phyloP scores from a whole-genome alignment of 306 rosid species.

The Prunus kanzakura region DNA sequence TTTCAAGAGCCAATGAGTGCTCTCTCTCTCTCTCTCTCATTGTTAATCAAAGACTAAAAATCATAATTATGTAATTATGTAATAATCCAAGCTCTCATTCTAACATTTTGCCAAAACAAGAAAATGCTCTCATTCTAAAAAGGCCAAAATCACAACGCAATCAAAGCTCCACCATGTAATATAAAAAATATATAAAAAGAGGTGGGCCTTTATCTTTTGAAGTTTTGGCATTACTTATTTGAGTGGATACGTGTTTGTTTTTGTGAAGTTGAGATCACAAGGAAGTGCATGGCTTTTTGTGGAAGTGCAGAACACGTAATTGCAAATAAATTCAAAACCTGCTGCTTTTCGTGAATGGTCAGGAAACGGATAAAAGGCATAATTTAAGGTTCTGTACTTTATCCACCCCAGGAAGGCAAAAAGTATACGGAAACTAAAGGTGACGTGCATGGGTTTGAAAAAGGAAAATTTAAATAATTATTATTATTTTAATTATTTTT shows the following conservation, averaged over 20 bases:
- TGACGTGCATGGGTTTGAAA: neutral
- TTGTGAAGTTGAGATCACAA: neutral
- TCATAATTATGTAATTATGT: too few relatives aligned
- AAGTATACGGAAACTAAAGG: neutral
- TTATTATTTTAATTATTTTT: neutral
- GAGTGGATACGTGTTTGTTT: neutral
- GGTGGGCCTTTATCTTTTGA: neutral
- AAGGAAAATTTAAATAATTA: neutral
- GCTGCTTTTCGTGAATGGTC: neutral
- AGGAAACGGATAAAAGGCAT: neutral
- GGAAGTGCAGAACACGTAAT: neutral
- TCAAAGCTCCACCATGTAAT: neutral
- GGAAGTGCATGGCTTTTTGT: neutral
- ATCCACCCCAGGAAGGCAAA: neutral
- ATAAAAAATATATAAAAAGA: neutral
- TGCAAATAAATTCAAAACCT: neutral
- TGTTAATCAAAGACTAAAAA: too few relatives aligned
- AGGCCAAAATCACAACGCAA: neutral
- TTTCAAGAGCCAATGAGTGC: neutral
- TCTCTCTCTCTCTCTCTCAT: too few relatives aligned
- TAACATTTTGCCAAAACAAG: neutral
- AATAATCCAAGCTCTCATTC: neutral
- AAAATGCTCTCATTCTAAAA: neutral
- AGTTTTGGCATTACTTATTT: neutral
- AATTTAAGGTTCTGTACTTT: neutral